Evolutionary conservation across 345 rosid species (phyloP).

Genomic region (Turritis glabra): DNA sequence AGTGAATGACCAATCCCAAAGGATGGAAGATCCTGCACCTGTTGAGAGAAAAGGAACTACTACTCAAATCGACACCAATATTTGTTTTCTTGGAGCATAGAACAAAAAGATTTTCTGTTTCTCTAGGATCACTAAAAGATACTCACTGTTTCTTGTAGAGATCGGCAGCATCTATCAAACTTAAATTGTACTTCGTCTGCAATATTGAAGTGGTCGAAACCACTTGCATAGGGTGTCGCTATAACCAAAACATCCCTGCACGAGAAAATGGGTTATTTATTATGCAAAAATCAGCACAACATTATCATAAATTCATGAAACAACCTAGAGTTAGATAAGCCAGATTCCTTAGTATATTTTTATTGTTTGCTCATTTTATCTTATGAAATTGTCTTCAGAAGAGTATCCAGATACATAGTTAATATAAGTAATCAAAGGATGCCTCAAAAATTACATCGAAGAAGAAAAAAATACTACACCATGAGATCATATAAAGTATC

Average conservation of each 20-base stretch:
- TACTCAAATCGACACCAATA: neutral
- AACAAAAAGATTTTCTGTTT: neutral
- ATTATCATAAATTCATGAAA: neutral
- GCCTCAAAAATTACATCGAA: neutral
- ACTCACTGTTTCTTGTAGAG: conserved; percentile 75
- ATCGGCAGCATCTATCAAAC: conserved; percentile 81
- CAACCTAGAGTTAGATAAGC: neutral
- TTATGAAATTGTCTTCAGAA: neutral
- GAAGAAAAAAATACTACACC: neutral
- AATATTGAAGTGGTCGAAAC: conserved; percentile 89
- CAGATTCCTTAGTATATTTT: neutral
- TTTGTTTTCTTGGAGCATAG: neutral
- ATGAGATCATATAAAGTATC: neutral
- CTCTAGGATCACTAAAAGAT: neutral
- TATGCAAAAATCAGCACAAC: conserved; percentile 3
- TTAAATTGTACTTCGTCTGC: conserved; percentile 98
- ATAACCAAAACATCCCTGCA: conserved; percentile 90
- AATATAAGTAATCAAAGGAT: neutral
- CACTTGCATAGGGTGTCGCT: conserved; percentile 96
- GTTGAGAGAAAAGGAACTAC: conserved; percentile 2
- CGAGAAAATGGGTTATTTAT: conserved; percentile 26
- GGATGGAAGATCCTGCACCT: conserved; percentile 89
- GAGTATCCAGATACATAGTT: neutral
- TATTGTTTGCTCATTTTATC: neutral
- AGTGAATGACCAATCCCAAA: conserved; percentile 96